Evolutionary conservation across 2,329 filamentous ascomycete species (phyloP).

Genomic region (Tolypocladium amazonense): DNA sequence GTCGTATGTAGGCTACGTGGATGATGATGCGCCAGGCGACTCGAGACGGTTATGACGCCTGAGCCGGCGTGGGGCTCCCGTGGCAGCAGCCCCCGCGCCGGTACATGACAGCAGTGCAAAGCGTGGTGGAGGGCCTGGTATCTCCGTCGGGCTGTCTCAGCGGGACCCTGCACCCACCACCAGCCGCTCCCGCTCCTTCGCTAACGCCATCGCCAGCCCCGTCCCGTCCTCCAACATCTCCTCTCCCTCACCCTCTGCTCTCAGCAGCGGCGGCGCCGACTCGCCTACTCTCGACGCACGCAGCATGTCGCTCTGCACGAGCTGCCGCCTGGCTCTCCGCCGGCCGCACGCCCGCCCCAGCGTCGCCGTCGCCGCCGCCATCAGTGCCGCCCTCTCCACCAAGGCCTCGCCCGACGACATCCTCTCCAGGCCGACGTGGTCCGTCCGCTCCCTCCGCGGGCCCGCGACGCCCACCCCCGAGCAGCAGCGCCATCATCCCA

Average conservation of each 20-base stretch:
- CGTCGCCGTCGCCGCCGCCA: neutral
- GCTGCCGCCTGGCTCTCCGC: constrained; percentile 15
- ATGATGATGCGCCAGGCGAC: neutral
- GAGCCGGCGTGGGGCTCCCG: neutral
- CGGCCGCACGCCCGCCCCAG: constrained; percentile 1
- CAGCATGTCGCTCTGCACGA: constrained; percentile 19
- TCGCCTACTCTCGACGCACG: neutral
- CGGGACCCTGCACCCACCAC: neutral
- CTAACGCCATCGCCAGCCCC: neutral
- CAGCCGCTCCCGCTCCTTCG: neutral
- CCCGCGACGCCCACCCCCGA: neutral
- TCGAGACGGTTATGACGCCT: constrained; percentile 1
- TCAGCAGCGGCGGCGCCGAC: neutral
- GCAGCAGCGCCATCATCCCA: constrained; percentile 15
- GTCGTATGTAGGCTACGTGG: too few relatives aligned
- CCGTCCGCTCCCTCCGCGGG: constrained; percentile 55
- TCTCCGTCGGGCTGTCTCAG: neutral
- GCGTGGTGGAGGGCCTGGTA: neutral
- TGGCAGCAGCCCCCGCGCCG: neutral
- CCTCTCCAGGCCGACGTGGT: constrained; percentile 70
- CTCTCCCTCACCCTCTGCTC: neutral
- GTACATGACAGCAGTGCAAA: neutral
- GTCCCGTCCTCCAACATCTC: neutral
- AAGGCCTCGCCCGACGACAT: constrained; percentile 26
- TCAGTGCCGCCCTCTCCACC: constrained; percentile 1